Conservation (phyloP, 1,139 yeast genomes). For the Debaryomycetaceae sp. region DNA sequence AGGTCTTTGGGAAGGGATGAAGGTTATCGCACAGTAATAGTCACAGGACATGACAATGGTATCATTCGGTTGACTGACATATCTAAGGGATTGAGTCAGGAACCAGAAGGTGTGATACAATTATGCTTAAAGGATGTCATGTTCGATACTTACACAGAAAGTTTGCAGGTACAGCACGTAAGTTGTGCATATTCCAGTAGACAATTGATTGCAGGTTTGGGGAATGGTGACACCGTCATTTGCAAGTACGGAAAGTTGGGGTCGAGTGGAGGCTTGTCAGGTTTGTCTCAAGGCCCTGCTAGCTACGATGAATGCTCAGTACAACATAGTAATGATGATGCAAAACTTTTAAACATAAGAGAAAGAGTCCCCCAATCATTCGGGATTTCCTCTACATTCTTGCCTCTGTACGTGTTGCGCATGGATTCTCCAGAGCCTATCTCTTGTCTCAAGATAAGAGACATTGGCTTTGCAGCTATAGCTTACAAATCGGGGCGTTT, state of each 20-base stretch:
- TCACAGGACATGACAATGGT: constrained; percentile 84
- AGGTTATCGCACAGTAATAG: constrained; percentile 54
- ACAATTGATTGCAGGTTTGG: constrained; percentile 71
- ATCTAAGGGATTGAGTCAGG: constrained; percentile 70
- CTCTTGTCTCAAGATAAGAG: constrained; percentile 63
- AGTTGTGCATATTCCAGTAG: constrained; percentile 75
- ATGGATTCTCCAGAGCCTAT: constrained; percentile 42
- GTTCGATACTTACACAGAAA: constrained; percentile 23
- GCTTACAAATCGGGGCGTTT: constrained; percentile 77
- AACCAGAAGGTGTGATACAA: constrained; percentile 42
- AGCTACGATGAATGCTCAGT: constrained; percentile 30
- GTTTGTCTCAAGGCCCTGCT: constrained; percentile 10
- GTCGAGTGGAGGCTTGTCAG: constrained; percentile 1
- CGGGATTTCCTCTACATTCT: constrained; percentile 40
- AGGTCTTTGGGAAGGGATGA: constrained; percentile 56
- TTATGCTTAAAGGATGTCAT: constrained; percentile 35
- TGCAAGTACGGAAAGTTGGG: constrained; percentile 62
- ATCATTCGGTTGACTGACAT: constrained; percentile 77
- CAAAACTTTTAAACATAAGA: constrained; percentile 29
- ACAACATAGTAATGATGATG: constrained; percentile 35
- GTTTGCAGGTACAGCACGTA: constrained; percentile 50
- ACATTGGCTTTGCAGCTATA: constrained; percentile 81
- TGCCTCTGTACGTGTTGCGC: constrained; percentile 55
- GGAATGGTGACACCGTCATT: constrained; percentile 69
- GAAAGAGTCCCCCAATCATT: constrained; percentile 33